Percentiles rank a stretch among this genome's conserved stretches.
Evolutionary conservation across 305 asterid species (phyloP).

Genomic region (Caryopteris hybrid): DNA sequence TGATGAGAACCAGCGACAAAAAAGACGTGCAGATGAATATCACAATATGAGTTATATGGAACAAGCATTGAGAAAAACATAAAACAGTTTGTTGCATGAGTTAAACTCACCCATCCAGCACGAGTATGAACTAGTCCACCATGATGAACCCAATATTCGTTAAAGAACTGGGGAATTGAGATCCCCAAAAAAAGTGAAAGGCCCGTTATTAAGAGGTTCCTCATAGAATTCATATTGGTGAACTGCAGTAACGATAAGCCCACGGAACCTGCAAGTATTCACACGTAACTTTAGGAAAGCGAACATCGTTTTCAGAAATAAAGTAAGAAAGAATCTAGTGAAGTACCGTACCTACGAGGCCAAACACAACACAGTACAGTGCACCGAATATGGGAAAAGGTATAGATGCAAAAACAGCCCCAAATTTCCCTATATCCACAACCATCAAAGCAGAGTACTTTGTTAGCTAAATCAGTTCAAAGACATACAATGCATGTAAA

Average conservation of each 20-base stretch:
- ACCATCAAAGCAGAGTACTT: not conserved
- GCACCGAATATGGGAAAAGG: slow-evolving; percentile 94
- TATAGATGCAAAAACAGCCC: slow-evolving; percentile 96
- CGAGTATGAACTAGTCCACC: slow-evolving; percentile 81
- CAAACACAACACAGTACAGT: slow-evolving; percentile 82
- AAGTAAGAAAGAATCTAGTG: not conserved
- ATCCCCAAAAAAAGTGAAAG: slow-evolving; percentile 92
- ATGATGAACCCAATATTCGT: slow-evolving; percentile 55
- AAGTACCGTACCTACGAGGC: slow-evolving; percentile 79
- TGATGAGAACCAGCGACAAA: no score
- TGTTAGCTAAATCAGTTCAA: no score
- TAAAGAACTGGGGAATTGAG: slow-evolving; percentile 84
- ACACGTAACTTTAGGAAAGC: not conserved
- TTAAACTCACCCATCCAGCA: slow-evolving; percentile 86
- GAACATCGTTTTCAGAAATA: no score
- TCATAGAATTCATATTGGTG: slow-evolving; percentile 96
- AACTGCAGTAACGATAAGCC: slow-evolving; percentile 95
- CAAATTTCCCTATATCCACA: slow-evolving; percentile 75
- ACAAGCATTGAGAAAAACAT: no score
- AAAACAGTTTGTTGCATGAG: not conserved
- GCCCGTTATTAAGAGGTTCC: slow-evolving; percentile 88
- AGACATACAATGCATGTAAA: no score
- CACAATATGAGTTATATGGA: no score
- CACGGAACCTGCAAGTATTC: slow-evolving; percentile 67
- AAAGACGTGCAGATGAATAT: no score